Evolutionary conservation across 1,139 yeast species (phyloP).

Genomic region (Diutina siamensis): DNA sequence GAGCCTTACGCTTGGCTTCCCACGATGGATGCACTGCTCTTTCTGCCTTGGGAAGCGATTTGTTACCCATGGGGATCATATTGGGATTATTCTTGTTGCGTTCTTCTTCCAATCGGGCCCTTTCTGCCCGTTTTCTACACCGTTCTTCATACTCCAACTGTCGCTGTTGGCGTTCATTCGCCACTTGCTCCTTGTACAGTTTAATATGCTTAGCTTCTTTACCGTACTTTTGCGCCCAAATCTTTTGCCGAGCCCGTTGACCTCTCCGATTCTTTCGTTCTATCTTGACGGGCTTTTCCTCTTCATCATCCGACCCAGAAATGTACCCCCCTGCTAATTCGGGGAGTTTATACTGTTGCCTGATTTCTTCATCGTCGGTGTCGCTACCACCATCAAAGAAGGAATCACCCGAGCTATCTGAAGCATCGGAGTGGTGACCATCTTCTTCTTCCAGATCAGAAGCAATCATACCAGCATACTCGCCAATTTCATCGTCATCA

Average conservation of each 20-base stretch:
- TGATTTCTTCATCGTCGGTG: background rate
- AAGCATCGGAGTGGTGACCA: background rate
- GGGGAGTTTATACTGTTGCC: background rate
- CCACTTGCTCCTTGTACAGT: slow-evolving; percentile 42
- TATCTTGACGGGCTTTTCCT: background rate
- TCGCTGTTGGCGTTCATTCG: slow-evolving; percentile 45
- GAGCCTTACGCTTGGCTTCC: slow-evolving; percentile 73
- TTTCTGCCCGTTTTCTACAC: slow-evolving; percentile 50
- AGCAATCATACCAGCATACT: slow-evolving; percentile 9
- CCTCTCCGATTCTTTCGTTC: slow-evolving; percentile 2
- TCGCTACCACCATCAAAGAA: slow-evolving; percentile 1
- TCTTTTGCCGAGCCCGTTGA: slow-evolving; percentile 48
- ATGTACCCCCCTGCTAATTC: background rate
- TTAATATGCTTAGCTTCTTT: slow-evolving; percentile 70
- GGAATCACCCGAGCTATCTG: background rate
- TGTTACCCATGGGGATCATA: background rate
- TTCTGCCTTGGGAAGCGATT: background rate
- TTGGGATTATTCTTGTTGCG: background rate
- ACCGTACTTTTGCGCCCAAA: slow-evolving; percentile 91
- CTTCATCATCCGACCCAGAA: slow-evolving; percentile 3
- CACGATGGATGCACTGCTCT: slow-evolving; percentile 78
- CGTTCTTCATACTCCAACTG: slow-evolving; percentile 65
- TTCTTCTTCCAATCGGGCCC: slow-evolving; percentile 16
- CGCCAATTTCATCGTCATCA: slow-evolving; percentile 9
- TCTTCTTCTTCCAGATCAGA: background rate